A percentile compares a stretch with the other conserved stretches of the same genome.
phyloP scores from a whole-genome alignment of 2,329 filamentous ascomycete species.

The Dryadomyces sulphureus region DNA sequence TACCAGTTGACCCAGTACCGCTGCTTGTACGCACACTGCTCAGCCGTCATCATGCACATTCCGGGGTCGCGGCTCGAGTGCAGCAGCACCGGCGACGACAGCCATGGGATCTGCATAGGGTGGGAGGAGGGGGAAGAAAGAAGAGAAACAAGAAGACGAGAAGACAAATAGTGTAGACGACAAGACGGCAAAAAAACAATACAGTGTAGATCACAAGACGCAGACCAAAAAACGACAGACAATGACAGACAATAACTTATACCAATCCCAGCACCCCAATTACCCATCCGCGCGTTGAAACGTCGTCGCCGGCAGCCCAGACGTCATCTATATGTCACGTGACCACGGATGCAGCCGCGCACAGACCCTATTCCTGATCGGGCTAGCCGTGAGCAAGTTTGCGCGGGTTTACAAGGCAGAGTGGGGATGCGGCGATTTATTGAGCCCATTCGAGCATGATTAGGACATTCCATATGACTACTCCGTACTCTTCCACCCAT shows the following conservation, averaged over 20 bases:
- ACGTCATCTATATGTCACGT: neutral
- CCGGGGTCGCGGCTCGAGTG: slow-evolving; percentile 20
- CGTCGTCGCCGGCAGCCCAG: too few relatives aligned
- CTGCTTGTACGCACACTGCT: slow-evolving; percentile 29
- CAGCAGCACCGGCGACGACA: slow-evolving; percentile 10
- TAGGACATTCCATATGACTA: neutral
- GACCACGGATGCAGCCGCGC: neutral
- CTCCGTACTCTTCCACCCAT: neutral
- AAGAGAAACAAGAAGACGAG: neutral
- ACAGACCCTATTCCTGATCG: neutral
- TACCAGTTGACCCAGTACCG: slow-evolving; percentile 23
- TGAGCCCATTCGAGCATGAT: neutral
- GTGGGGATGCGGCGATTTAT: neutral
- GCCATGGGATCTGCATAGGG: neutral
- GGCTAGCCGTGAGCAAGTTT: slow-evolving; percentile 5
- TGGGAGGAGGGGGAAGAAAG: too few relatives aligned
- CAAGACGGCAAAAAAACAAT: too few relatives aligned
- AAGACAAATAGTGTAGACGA: too few relatives aligned
- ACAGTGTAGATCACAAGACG: too few relatives aligned
- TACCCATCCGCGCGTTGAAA: too few relatives aligned
- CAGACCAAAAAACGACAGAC: too few relatives aligned
- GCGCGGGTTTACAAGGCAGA: slow-evolving; percentile 1
- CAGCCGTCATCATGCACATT: slow-evolving; percentile 21
- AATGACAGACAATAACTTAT: too few relatives aligned
- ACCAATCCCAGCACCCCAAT: too few relatives aligned